Evolutionary conservation across 148 eudicot species (phyloP), one percentile per base, ranked within the genome.

Genomic region (Cornus controversa): DNA sequence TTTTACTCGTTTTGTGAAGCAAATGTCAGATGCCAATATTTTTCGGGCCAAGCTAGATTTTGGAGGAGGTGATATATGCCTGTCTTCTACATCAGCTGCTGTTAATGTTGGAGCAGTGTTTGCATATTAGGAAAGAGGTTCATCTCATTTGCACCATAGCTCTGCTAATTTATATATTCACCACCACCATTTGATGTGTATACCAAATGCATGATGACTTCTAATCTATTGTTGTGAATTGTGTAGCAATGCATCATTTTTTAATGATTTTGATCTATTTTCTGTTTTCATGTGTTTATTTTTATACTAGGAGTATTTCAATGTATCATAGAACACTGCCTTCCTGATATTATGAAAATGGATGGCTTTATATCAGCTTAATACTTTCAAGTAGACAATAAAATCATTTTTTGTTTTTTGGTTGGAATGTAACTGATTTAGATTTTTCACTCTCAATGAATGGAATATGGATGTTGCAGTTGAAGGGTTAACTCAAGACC

Each of bases 1-100:
- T 67, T 84, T 82, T 65, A 85, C 85, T 45, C 83, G 83, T 62
- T 85, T 87, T 68, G 88, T 85, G 78, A 85, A 77, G 71, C 86
- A 77, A 72, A 83, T 87, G 86, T 81, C 90, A 2, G 86, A 76
- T 78, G 40, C 79, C 16, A 75, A 77, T 67, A 72, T 71, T 85
- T 85, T 85, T 80, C 90, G 84, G 25, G 75, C 80, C 77, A 67
- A 75, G 42, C 57, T 80, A 82, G 78, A 69, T 18, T 79, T 62
- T 67, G 83, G 85, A 70, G 79, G 84, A 45, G 85, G 77, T 54
- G 83, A 75, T 36, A 34, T 47, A 10, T 13, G 68, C 40, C 50
- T 74, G 45, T 77, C 79, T 40, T 77, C 85, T 71, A 11, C 69
- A 34, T 67, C 82, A 25, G 71, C 81, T 70, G 63, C 65, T 70